These are phyloP conservation scores for Yamadazyma kanchanaburiensis DNA, from an alignment of 1,139 yeast genomes.

Conservation along the genomic window DNA sequence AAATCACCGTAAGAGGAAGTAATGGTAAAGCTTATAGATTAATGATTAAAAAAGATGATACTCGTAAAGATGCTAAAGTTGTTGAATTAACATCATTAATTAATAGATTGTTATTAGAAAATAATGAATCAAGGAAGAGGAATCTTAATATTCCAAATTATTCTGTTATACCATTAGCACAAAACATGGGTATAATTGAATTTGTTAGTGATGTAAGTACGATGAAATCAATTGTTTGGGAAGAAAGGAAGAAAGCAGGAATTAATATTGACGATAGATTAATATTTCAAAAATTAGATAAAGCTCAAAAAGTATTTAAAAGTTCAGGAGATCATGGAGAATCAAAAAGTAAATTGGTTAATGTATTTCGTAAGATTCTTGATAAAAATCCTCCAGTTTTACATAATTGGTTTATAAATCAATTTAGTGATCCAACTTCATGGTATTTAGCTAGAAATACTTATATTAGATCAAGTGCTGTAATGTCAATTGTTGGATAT, in stretches of 20 bases:
- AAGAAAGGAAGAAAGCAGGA: conserved; percentile 40
- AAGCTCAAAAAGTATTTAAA: conserved; percentile 37
- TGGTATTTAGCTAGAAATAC: conserved; percentile 82
- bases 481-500: conserved; percentile 97
- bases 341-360: conserved; percentile 15
- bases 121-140: conserved; percentile 72
- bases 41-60: conserved; percentile 87
- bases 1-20: conserved; percentile 71
- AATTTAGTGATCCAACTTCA: conserved; percentile 81
- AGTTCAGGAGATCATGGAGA: conserved; percentile 11
- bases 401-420: conserved; percentile 83
- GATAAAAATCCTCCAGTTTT: conserved; percentile 67
- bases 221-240: conserved; percentile 62
- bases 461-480: conserved; percentile 82
- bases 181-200: conserved; percentile 86
- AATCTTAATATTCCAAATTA: conserved; percentile 73
- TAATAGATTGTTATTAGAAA: conserved; percentile 64
- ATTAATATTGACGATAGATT: conserved; percentile 27
- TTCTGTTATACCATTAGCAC: conserved; percentile 86
- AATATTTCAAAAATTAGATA: conserved; percentile 32
- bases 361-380: conserved; percentile 29
- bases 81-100: conserved; percentile 91
- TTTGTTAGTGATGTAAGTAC: conserved; percentile 88
- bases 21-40: conserved; percentile 71
- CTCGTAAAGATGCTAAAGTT: conserved; percentile 90